Base-by-base conservation (phyloP, 1,284 basidiomycete genomes). In the Anthracocystis walkeri region DNA sequence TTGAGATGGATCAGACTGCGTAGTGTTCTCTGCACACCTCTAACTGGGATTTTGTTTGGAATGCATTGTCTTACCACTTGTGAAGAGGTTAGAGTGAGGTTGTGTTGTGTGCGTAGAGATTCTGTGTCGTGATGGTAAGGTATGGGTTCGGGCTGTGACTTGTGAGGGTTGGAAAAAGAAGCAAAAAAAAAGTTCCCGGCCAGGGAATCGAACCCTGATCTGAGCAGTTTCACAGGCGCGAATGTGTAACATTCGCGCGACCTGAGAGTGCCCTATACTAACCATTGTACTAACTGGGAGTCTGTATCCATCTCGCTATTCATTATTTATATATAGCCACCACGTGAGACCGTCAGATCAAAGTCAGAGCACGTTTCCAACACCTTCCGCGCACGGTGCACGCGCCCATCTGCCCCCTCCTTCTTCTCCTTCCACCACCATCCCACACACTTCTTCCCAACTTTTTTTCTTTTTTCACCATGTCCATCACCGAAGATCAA, bases 141-240 rank as follows among this genome's bases (percentile, higher is more conserved):
- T n/a, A n/a, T n/a, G n/a, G n/a, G n/a, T n/a, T n/a, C n/a, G n/a
- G n/a, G 35, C n/a, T 1, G 10, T 55, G 61, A 45, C n/a, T n/a
- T n/a, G n/a, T n/a, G 1, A 31, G 25, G 46, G 46, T 2, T 21
- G 2, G 4, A 38, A 14, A 29, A 38, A 31, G 33, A 16, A 10
- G 33, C 44, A 49, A 50, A 33, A 48, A 56, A 58, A 48, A 49
- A 57, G 12, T 75, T 75, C 72, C 72, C 67, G 59, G 67, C 72
- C 72, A 64, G 66, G 72, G 72, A 75, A 75, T 75, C 72, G 72
- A 75, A 75, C 72, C 72, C 72, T 64, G 72, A 75, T 70, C 67
- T 75, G 63, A 60, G 57, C 72, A 66, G 65, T 46, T 7, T 2
- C n/a, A 7, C 5, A 16, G 0, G 2, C 1, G 8, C 31, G 18